A percentile compares a stretch with the other conserved stretches of the same genome.
phyloP scores from a whole-genome alignment of 306 rosid genomes.

The Inga leiocalycina region DNA sequence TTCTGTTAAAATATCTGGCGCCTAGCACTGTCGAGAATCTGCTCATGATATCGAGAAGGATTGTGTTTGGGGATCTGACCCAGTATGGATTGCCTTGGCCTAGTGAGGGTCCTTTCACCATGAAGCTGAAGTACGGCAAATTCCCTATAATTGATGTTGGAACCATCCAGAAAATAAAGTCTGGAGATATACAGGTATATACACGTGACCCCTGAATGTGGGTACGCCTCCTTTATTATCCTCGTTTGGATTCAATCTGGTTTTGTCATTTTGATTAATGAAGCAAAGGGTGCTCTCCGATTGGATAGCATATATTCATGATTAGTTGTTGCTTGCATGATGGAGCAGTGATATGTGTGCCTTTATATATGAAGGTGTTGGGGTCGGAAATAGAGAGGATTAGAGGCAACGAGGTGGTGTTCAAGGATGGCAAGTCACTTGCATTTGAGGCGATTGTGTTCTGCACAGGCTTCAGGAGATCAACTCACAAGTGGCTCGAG shows the following conservation, averaged over 20 bases:
- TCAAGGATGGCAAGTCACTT: constrained; percentile 49
- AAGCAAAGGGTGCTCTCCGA: too few relatives aligned
- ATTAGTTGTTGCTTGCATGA: neutral
- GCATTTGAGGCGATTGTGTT: constrained; percentile 63
- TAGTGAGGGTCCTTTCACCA: constrained; percentile 10
- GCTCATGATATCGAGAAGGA: neutral
- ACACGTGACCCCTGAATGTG: neutral
- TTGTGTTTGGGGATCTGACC: neutral
- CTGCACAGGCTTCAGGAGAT: constrained; percentile 75
- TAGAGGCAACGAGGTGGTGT: constrained; percentile 40
- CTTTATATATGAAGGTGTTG: constrained; percentile 39
- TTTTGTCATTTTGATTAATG: neutral
- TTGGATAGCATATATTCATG: neutral
- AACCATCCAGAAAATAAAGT: neutral
- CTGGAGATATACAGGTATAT: neutral
- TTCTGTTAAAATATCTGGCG: constrained; percentile 34
- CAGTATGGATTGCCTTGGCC: neutral
- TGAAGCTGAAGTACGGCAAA: neutral
- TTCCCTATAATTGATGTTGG: constrained; percentile 4
- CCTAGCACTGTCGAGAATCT: neutral
- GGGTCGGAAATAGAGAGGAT: constrained; percentile 53
- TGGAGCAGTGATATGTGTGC: neutral
- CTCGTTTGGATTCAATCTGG: neutral
- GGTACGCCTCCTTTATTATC: neutral
- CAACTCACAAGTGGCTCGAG: constrained; percentile 71